Base-by-base conservation (phyloP, 805 yeast genomes). In the Starmerella roubikii region DNA sequence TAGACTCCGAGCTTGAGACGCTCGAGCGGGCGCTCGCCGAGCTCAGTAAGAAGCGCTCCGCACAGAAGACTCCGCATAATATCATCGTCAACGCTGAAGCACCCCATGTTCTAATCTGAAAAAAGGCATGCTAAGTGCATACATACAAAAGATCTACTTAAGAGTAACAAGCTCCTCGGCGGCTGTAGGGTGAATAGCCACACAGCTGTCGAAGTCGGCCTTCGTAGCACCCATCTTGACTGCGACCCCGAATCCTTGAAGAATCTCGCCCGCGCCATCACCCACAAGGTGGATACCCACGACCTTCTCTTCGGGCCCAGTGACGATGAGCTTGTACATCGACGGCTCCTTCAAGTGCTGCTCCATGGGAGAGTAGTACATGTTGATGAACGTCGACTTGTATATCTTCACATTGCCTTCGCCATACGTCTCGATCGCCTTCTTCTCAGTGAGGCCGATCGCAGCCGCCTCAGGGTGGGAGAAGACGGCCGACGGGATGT, bases 221-320 rank as follows among this genome's bases (percentile, higher is more conserved):
- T 91, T 91, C 27, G 99, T 91, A 30, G 98, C 98, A 25, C 99
- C 99, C 98, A 91, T 91, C 66, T 86, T 86, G 48, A 91, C 66
- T 36, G 98, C 98, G 39, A 86, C 98, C 43, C 97, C 98, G 55
- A 91, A 91, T 28, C 98, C 99, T 68, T 91, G 99, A 53, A 91
- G 69, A 42, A 91, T 86, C 62, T 91, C 99, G 24, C 94, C 75
- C 37, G 91, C 74, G 8, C 73, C 63, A 54, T 86, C 97, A 45
- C 99, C 99, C 50, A 86, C 81, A 40, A 91, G 62, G 61, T 91
- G 98, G 50, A 91, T 65, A 22, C 99, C 99, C 45, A 91, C 93
- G 40, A 91, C 94, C 63, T 83, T 86, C 61, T 91, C 97, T 30
- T 82, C 76, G 34, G 70, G 63, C 15, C 95, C 93, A 25, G 76